Evolutionary conservation across 1,284 basidiomycete genomes (phyloP).

Genomic region (Tylopilus sp.): DNA sequence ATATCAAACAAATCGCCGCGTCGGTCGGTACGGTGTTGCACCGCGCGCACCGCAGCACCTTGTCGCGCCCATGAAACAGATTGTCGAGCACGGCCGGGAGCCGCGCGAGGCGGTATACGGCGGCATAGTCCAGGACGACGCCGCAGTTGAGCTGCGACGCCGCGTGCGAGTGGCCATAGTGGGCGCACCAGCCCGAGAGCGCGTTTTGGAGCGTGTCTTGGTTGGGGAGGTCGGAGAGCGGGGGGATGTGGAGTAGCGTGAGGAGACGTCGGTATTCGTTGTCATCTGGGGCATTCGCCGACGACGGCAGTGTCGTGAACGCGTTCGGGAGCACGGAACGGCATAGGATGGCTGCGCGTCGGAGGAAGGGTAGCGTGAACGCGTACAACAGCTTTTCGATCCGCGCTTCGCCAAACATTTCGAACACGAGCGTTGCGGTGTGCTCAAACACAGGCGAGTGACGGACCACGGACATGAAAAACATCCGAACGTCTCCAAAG

Average conservation of each 20-base stretch:
- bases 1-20: conserved; percentile 90
- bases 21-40: conserved; percentile 83
- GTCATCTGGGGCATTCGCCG: conserved; percentile 35
- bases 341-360: conserved; percentile 84
- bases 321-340: conserved; percentile 69
- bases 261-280: conserved; percentile 83
- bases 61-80: conserved; percentile 68
- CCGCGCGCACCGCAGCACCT: conserved; percentile 68
- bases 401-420: conserved; percentile 73
- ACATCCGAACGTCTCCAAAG: conserved; percentile 80
- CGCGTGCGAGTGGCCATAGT: conserved; percentile 74
- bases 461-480: conserved; percentile 79
- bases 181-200: conserved; percentile 80
- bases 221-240: conserved; percentile 71
- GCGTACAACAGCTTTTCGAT: conserved; percentile 87
- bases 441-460: conserved; percentile 80
- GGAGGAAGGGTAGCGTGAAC: conserved; percentile 93
- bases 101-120: conserved; percentile 80
- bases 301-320: conserved; percentile 46
- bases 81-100: conserved; percentile 84
- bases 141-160: conserved; percentile 72
- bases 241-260: conserved; percentile 74
- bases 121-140: conserved; percentile 80
- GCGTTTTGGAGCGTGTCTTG: conserved; percentile 83
- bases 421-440: conserved; percentile 71